Percentiles rank a stretch among this genome's conserved stretches.
Conservation (phyloP, 2,329 filamentous ascomycete species). For the Aspergillus fumigatus region DNA sequence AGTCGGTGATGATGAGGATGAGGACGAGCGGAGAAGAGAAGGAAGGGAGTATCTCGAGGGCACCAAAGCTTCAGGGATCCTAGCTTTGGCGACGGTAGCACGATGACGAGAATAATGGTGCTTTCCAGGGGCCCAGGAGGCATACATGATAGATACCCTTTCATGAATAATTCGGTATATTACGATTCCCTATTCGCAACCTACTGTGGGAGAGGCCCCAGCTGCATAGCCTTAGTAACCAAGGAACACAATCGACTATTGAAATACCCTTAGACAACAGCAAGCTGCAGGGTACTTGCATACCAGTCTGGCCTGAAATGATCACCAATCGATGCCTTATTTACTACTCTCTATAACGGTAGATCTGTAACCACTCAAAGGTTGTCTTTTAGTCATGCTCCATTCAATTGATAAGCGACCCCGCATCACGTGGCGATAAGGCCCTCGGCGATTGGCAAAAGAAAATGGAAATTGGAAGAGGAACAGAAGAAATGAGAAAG, state of each 20-base stretch:
- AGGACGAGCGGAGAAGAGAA: conserved; percentile 28
- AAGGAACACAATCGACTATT: not conserved
- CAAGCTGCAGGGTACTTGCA: not conserved
- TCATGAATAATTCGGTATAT: conserved; percentile 9
- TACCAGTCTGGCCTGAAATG: not conserved
- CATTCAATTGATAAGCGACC: conserved; percentile 12
- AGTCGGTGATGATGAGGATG: conserved; percentile 36
- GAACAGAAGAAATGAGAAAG: not conserved
- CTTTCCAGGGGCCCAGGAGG: not conserved
- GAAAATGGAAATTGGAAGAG: not conserved
- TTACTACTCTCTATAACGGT: not conserved
- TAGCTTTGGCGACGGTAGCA: conserved; percentile 26
- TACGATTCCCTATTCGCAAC: not conserved
- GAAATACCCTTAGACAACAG: not conserved
- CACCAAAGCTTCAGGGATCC: conserved; percentile 34
- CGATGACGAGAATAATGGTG: conserved; percentile 2
- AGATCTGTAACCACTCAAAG: not conserved
- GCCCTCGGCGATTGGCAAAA: conserved; percentile 2
- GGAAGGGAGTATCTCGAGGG: conserved; percentile 42
- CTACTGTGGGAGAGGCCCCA: not conserved
- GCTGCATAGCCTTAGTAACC: not conserved
- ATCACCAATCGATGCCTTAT: not conserved
- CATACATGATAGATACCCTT: conserved; percentile 6
- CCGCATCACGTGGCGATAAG: conserved; percentile 20
- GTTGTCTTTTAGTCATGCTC: not conserved